Base-by-base conservation (phyloP, 768 basidiomycete species). In the Tubosaeta brunneosetosa region DNA sequence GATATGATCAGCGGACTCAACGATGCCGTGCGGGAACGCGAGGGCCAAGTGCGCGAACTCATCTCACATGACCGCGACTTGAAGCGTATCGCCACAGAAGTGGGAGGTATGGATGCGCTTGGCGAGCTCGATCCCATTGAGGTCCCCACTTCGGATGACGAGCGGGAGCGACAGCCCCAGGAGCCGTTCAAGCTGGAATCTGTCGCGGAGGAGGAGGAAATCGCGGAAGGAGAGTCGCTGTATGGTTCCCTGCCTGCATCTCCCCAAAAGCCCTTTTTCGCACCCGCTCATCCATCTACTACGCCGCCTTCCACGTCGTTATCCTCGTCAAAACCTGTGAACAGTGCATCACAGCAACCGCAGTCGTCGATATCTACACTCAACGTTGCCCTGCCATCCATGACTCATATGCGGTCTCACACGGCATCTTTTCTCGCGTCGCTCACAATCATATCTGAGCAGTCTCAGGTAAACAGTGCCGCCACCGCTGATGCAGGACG, bases 401-500 rank as follows among this genome's bases (percentile, higher is more conserved):
- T 94, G 45, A 74, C 81, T 3, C 78, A 87, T 57, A 74, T 93
- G 52, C 85, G 91, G 40, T 78, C 82, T 22, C 79, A 83, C 65
- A 94, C 91, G 0, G 67, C 83, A 9, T 86, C 88, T 9, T 80
- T 93, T 47, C 83, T 87, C 43, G 72, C 84, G 22, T 86, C 89
- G 11, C 78, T 94, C 42, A 79, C 84, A 3, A 80, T 83, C 32
- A 82, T 93, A 57, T 90, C 87, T 25, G 91, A 94, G 61, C 88
- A 92, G 54, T 87, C 90, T 13, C 91, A 94, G 65, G 89, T 92
- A 46, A 91, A 91, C 61, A 83, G 85, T 10, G 92, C 88, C 1
- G 86, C 85, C 4, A 86, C 88, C 10, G 84, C 90, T 1, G 91
- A 94, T 52, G 86, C 91, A 0, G 90, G 89, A 43, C 80, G 91